A percentile compares a stretch with the other conserved stretches of the same genome.
phyloP scores from a whole-genome alignment of 371 early-diverging fungal genomes.

The Rhizopus arrhizus region DNA sequence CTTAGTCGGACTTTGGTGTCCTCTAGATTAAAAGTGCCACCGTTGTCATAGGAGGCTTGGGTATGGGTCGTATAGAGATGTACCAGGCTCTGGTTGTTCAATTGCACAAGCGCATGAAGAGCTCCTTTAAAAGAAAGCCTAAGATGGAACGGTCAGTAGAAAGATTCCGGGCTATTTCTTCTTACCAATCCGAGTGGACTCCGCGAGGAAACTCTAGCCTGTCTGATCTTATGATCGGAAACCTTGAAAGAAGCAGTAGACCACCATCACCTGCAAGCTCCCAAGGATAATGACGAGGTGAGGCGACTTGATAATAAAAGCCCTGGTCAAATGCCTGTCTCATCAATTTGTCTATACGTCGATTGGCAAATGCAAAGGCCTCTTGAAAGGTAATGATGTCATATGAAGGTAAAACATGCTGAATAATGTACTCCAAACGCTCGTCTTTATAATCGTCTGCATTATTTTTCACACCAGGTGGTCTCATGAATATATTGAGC shows the following conservation, averaged over 20 bases:
- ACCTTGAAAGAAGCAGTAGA: slow-evolving; percentile 71
- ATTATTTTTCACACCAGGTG: slow-evolving; percentile 79
- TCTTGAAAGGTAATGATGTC: slow-evolving; percentile 86
- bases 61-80: slow-evolving; percentile 85
- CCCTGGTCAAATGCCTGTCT: slow-evolving; percentile 68
- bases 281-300: slow-evolving; percentile 62
- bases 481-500: slow-evolving; percentile 84
- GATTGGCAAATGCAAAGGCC: slow-evolving; percentile 74
- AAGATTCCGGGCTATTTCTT: neutral
- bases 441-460: slow-evolving; percentile 75
- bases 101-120: slow-evolving; percentile 69
- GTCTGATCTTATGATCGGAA: slow-evolving; percentile 64
- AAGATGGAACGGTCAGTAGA: neutral
- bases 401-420: slow-evolving; percentile 63
- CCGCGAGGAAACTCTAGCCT: slow-evolving; percentile 68
- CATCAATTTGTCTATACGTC: slow-evolving; percentile 58
- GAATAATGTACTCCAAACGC: slow-evolving; percentile 68
- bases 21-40: slow-evolving; percentile 44
- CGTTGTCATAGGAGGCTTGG: slow-evolving; percentile 70
- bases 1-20: slow-evolving; percentile 58
- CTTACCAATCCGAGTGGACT: slow-evolving; percentile 69
- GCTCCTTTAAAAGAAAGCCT: slow-evolving; percentile 78
- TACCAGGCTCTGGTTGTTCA: slow-evolving; percentile 49
- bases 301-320: slow-evolving; percentile 58
- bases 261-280: slow-evolving; percentile 80